Base-by-base conservation (phyloP, 495 filamentous ascomycete genomes). In the Aspergillus baeticus region DNA sequence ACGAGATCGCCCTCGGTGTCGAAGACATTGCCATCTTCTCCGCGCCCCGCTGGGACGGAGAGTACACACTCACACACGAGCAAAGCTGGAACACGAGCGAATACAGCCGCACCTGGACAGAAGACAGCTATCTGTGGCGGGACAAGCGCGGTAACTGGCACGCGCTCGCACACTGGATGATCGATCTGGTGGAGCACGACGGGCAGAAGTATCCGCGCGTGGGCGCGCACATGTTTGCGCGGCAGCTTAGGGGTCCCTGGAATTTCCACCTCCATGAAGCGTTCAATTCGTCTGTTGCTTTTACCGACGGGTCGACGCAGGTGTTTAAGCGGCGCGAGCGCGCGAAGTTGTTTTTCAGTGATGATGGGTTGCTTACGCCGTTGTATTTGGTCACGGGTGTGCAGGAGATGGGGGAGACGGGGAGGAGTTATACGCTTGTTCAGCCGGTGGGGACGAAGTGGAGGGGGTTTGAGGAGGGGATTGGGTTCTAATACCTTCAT, bases 51-150 rank as follows among this genome's bases (percentile, higher is more conserved):
- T 67, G 38, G 33, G 29, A 55, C 6, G 50, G 51, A 5, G 55
- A 56, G 2, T 70, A 70, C 52, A 63, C 18, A 0, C 53, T 52
- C 10, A 11, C 48, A 2, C 50, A 62, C 44, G 47, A 54, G 5
- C 31, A 57, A 3, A 46, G 10, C 2, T 52, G 57, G 51, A 55
- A 55, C 15, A 60, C 49, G 15, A 48, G 17, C 31, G 46, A 41
- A 3, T 52, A 55, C 23, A 52, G 48, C 21, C 34, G 51, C 11
- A 50, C 42, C 3, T 52, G 51, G 43, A 69, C 64, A 26, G 70
- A 77, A 53, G 72, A 76, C 53, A 70, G 67, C 13, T 76, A 75
- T 33, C 48, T 76, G 10, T 75, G 75, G 75, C 66, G 61, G 2
- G 72, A 76, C 35, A 71, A 69, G 51, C 63, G 72, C 13, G 73